Conservation (phyloP, 306 rosid genomes). For the Dicorynia guianensis region DNA sequence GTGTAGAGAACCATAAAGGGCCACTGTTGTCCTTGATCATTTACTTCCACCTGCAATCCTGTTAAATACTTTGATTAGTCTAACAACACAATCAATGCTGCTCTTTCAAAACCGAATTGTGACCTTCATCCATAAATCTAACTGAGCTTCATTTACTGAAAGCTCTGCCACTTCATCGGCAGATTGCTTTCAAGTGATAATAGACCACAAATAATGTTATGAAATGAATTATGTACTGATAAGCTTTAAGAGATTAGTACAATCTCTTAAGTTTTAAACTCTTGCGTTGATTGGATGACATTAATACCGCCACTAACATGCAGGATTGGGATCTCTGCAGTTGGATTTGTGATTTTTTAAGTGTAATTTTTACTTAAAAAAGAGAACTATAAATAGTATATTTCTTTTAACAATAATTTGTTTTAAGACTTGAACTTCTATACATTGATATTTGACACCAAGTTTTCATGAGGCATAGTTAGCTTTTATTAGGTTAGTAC, state of each 20-base stretch:
- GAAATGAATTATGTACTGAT: background rate
- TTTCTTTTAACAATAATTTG: no score
- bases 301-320: background rate
- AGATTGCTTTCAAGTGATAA: background rate
- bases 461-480: no score
- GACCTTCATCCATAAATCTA: conserved; percentile 27
- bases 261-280: background rate
- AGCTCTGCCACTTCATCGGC: background rate
- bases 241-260: background rate
- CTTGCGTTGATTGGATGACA: conserved; percentile 13
- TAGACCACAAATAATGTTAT: conserved; percentile 20
- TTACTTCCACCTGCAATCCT: conserved; percentile 27
- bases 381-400: no score
- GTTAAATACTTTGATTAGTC: conserved; percentile 26
- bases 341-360: no score
- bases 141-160: conserved; percentile 30
- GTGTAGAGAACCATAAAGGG: conserved; percentile 6
- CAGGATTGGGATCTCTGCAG: no score
- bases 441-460: no score
- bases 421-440: no score
- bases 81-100: conserved; percentile 33
- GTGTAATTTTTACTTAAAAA: no score
- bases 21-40: conserved; percentile 28
- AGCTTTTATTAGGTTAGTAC: no score
- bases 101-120: conserved; percentile 40